Conservation (phyloP, 805 yeast species). For the Candida odintsovae region DNA sequence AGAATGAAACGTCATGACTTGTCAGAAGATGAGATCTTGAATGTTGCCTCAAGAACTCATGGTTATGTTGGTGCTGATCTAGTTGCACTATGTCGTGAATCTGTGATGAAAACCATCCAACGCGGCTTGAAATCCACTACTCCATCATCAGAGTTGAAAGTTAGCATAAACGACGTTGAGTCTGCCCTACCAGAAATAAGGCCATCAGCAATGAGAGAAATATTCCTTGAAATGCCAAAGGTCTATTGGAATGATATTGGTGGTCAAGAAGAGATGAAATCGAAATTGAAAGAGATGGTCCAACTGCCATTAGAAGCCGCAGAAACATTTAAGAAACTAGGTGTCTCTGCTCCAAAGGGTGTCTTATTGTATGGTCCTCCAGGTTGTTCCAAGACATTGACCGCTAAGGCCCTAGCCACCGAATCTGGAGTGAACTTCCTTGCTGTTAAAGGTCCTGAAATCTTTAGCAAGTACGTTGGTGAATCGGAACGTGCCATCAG, state of each 20-base stretch:
- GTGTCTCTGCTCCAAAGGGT: slow-evolving; percentile 90
- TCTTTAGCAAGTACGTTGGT: slow-evolving; percentile 92
- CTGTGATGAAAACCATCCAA: slow-evolving; percentile 78
- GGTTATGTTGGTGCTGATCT: slow-evolving; percentile 98
- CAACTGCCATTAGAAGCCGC: slow-evolving; percentile 85
- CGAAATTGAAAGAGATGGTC: slow-evolving; percentile 81
- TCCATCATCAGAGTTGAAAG: slow-evolving; percentile 35
- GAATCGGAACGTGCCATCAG: slow-evolving; percentile 92
- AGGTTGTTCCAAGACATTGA: slow-evolving; percentile 92
- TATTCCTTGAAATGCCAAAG: slow-evolving; percentile 89
- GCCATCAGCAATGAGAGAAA: slow-evolving; percentile 97
- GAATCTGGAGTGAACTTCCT: slow-evolving; percentile 91
- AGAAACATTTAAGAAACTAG: slow-evolving; percentile 68
- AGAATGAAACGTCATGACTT: slow-evolving; percentile 48
- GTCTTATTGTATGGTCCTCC: slow-evolving; percentile 95
- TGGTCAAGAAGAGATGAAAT: slow-evolving; percentile 82
- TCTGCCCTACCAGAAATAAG: slow-evolving; percentile 71
- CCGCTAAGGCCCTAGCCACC: slow-evolving; percentile 93
- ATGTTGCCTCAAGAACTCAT: slow-evolving; percentile 74
- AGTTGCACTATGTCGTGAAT: slow-evolving; percentile 79
- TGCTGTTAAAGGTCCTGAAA: slow-evolving; percentile 96
- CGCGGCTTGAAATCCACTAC: slow-evolving; percentile 38
- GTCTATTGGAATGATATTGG: slow-evolving; percentile 94
- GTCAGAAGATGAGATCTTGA: slow-evolving; percentile 46
- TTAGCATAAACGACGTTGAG: slow-evolving; percentile 55